Evolutionary conservation across 192 early-diverging fungal genomes (phyloP).

Genomic region (Dissophora globulifera): DNA sequence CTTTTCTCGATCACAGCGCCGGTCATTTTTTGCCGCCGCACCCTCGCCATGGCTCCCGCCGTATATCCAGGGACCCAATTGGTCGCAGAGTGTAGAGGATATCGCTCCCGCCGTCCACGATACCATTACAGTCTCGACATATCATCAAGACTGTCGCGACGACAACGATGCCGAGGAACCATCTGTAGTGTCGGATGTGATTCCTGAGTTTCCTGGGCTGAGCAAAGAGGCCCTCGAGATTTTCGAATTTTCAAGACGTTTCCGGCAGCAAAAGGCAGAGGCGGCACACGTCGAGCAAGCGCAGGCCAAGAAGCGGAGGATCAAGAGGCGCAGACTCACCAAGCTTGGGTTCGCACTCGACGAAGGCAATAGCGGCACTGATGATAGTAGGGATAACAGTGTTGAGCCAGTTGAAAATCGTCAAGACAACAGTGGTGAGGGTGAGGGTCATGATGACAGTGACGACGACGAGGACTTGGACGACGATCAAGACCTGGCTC

Average conservation of each 20-base stretch:
- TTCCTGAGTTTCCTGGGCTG: not conserved
- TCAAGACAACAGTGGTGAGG: not conserved
- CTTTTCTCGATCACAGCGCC: not conserved
- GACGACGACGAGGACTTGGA: conserved; percentile 19
- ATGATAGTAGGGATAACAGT: not conserved
- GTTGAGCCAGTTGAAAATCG: not conserved
- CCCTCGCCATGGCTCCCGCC: not conserved
- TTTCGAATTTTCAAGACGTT: conserved; percentile 43
- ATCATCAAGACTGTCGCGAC: not conserved
- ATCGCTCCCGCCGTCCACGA: not conserved
- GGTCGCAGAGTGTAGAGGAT: not conserved
- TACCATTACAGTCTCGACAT: not conserved
- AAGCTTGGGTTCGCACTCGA: conserved; percentile 37
- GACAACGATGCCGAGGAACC: too few species aligned
- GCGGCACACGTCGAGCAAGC: conserved; percentile 10
- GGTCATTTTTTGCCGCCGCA: not conserved
- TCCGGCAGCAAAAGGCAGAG: conserved; percentile 27
- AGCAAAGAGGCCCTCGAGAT: conserved; percentile 44
- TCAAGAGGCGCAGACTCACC: conserved; percentile 22
- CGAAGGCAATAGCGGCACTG: conserved; percentile 34
- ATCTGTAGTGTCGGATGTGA: too few species aligned
- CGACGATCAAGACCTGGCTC: not conserved
- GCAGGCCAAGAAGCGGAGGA: conserved; percentile 11
- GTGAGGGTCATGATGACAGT: not conserved
- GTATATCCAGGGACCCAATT: not conserved